A percentile compares a stretch with the other conserved stretches of the same genome.
Conservation (phyloP, 2,329 filamentous ascomycete species). For the Pseudogymnoascus sp. region DNA sequence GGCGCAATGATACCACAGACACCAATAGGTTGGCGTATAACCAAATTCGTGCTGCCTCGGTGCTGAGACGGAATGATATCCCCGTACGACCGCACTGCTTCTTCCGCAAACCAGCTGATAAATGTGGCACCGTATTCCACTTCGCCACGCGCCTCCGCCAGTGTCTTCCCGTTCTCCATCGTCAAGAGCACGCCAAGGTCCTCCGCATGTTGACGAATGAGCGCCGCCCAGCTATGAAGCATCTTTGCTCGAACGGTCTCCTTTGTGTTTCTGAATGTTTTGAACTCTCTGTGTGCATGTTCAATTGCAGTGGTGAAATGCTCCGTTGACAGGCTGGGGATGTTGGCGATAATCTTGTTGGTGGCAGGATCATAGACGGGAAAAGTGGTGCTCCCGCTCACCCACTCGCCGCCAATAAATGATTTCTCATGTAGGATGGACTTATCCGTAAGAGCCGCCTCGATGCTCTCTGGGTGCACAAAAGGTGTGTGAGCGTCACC, state of each 20-base stretch:
- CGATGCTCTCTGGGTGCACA: background rate
- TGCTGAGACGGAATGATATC: conserved; percentile 40
- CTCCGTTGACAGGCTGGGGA: background rate
- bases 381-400: background rate
- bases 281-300: conserved; percentile 23
- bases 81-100: conserved; percentile 55
- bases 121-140: conserved; percentile 48
- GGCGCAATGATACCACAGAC: conserved; percentile 60
- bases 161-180: conserved; percentile 50
- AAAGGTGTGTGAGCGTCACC: background rate
- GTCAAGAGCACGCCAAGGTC: conserved; percentile 58
- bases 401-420: background rate
- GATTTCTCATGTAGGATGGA: background rate
- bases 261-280: background rate
- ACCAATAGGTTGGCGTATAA: conserved; percentile 68
- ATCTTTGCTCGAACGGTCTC: background rate
- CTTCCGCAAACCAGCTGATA: conserved; percentile 50
- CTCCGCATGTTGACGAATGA: conserved; percentile 55
- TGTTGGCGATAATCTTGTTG: background rate
- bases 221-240: conserved; percentile 49
- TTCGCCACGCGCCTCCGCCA: conserved; percentile 44
- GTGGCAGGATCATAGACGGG: background rate
- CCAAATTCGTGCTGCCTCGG: conserved; percentile 58
- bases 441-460: background rate
- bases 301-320: background rate